These are phyloP conservation scores for Magnolia officinalis DNA, from an alignment of 164 flowering plant species.

Conservation along the genomic window DNA sequence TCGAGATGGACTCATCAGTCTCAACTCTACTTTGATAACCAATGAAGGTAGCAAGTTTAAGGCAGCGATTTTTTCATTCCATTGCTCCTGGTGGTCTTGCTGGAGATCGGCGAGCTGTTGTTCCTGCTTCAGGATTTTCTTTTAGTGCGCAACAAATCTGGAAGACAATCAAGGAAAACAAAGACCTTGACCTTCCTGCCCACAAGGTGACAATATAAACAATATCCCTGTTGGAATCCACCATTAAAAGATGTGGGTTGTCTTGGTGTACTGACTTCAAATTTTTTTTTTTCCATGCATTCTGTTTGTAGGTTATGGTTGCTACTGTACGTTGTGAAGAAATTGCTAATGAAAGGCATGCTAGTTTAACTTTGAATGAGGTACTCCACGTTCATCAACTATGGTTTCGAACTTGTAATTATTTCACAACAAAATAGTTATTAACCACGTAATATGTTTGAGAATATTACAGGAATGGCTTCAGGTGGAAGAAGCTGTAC, in stretches of 20 bases:
- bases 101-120: constrained; percentile 94
- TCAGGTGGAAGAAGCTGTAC: constrained; percentile 67
- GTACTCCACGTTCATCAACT: not conserved
- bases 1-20: not conserved
- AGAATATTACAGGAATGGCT: constrained; percentile 61
- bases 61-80: constrained; percentile 84
- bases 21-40: constrained; percentile 1
- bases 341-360: constrained; percentile 80
- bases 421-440: not conserved
- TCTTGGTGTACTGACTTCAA: not conserved
- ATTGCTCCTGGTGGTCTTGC: constrained; percentile 99
- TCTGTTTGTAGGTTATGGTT: constrained; percentile 83
- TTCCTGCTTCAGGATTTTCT: constrained; percentile 97
- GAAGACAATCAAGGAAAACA: constrained; percentile 94
- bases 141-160: constrained; percentile 96
- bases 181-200: constrained; percentile 98
- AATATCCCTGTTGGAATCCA: not conserved
- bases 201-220: constrained; percentile 65
- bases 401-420: not conserved
- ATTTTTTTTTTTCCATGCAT: constrained; percentile 2
- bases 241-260: constrained; percentile 7
- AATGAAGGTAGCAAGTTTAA: constrained; percentile 73
- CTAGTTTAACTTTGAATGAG: constrained; percentile 28
- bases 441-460: constrained; percentile 4
- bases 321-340: constrained; percentile 99